phyloP scores from a whole-genome alignment of 805 yeast genomes.

The Candida orba region DNA sequence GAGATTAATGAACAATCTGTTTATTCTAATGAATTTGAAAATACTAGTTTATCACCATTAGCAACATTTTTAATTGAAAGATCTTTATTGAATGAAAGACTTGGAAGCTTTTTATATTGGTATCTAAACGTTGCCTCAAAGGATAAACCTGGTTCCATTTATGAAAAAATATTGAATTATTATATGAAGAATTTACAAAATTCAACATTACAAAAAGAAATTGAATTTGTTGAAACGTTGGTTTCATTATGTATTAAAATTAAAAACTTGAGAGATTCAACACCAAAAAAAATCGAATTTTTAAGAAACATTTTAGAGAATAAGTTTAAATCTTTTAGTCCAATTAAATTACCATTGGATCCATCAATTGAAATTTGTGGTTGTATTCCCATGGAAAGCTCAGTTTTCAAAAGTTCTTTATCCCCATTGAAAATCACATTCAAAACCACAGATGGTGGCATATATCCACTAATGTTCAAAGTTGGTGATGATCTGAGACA shows the following conservation, averaged over 20 bases:
- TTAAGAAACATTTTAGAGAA: slow-evolving; percentile 40
- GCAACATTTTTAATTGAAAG: slow-evolving; percentile 71
- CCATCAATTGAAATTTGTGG: slow-evolving; percentile 73
- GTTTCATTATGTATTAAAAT: slow-evolving; percentile 59
- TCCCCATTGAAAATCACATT: slow-evolving; percentile 83
- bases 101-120: slow-evolving; percentile 90
- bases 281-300: slow-evolving; percentile 66
- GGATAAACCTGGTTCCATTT: slow-evolving; percentile 45
- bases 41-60: slow-evolving; percentile 44
- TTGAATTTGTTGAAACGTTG: slow-evolving; percentile 58
- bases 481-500: slow-evolving; percentile 93
- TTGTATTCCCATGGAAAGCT: slow-evolving; percentile 67
- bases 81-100: slow-evolving; percentile 52
- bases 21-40: slow-evolving; percentile 17
- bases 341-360: slow-evolving; percentile 74
- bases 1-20: slow-evolving; percentile 24
- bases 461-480: slow-evolving; percentile 83
- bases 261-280: slow-evolving; percentile 63
- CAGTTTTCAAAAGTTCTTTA: slow-evolving; percentile 86
- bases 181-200: slow-evolving; percentile 31
- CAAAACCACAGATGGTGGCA: slow-evolving; percentile 43
- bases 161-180: slow-evolving; percentile 38
- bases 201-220: slow-evolving; percentile 44
- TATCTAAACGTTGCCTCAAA: slow-evolving; percentile 81
- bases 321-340: slow-evolving; percentile 38